Conservation (phyloP, 768 basidiomycete genomes). For the Imleria badia region DNA sequence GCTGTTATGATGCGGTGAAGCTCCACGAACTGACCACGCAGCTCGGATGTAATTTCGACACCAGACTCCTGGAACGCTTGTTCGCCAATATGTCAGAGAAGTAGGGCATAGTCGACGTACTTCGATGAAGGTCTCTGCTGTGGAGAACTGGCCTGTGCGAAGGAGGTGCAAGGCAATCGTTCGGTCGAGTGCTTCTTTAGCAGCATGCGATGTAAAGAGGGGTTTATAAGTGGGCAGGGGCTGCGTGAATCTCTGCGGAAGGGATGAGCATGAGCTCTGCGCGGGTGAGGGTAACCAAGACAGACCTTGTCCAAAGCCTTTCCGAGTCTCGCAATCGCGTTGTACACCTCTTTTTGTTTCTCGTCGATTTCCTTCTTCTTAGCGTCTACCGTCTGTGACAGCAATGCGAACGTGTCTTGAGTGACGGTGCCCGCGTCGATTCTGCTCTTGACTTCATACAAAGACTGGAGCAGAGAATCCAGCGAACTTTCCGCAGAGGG, state of each 20-base stretch:
- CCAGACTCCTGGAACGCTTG: conserved; percentile 57
- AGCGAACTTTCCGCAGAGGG: conserved; percentile 59
- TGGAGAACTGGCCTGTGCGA: conserved; percentile 77
- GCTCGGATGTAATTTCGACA: conserved; percentile 51
- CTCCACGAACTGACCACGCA: conserved; percentile 60
- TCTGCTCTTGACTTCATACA: conserved; percentile 55
- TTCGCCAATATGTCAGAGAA: neutral
- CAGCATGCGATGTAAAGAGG: conserved; percentile 61
- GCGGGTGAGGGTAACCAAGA: neutral
- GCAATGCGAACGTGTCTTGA: conserved; percentile 46
- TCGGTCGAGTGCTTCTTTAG: conserved; percentile 60
- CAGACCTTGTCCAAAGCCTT: conserved; percentile 90
- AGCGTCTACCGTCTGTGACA: conserved; percentile 60
- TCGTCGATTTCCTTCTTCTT: conserved; percentile 87
- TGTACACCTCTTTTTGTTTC: conserved; percentile 85
- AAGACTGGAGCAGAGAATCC: conserved; percentile 57
- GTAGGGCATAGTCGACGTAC: conserved; percentile 38
- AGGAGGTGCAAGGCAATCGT: conserved; percentile 77
- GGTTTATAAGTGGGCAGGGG: conserved; percentile 64
- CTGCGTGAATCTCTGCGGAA: conserved; percentile 56
- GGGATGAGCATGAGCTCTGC: conserved; percentile 6
- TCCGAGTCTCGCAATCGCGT: conserved; percentile 70
- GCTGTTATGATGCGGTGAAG: conserved; percentile 72
- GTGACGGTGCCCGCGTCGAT: conserved; percentile 49
- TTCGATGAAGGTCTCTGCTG: conserved; percentile 71